A percentile compares a stretch with the other conserved stretches of the same genome.
These are phyloP conservation scores for Irpex rosettiformis DNA, from an alignment of 1,284 basidiomycete genomes.

Conservation along the genomic window DNA sequence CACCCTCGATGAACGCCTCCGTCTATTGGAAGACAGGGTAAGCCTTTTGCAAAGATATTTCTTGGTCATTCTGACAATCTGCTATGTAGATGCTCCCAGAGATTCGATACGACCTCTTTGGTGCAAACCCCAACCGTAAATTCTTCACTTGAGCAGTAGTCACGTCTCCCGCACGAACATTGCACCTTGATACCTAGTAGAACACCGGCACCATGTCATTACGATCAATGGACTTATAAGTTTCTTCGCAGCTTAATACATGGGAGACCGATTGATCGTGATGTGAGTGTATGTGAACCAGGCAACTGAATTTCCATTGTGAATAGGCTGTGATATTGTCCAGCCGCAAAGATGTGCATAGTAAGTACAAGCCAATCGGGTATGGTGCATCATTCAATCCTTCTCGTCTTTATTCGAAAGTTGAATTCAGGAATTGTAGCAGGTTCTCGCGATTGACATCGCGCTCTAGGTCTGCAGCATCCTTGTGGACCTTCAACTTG, in stretches of 20 bases:
- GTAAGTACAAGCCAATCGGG: background rate
- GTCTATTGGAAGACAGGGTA: slow-evolving; percentile 85
- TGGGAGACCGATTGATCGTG: background rate
- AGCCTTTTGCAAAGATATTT: slow-evolving; percentile 24
- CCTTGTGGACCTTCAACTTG: slow-evolving; percentile 57
- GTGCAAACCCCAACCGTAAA: slow-evolving; percentile 82
- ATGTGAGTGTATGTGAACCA: background rate
- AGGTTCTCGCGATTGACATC: slow-evolving; percentile 51
- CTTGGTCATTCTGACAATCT: background rate
- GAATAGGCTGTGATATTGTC: too few species aligned
- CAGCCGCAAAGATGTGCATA: background rate
- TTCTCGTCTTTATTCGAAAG: slow-evolving; percentile 36
- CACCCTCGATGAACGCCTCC: slow-evolving; percentile 85
- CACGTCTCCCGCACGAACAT: background rate
- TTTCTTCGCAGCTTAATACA: background rate
- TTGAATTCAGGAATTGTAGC: slow-evolving; percentile 51
- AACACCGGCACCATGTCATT: background rate
- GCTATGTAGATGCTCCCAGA: slow-evolving; percentile 84
- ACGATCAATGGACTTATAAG: background rate
- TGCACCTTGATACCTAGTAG: background rate
- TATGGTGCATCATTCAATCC: background rate
- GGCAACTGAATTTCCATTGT: background rate
- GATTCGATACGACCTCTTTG: slow-evolving; percentile 83
- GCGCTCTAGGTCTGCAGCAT: slow-evolving; percentile 48
- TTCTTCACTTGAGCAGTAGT: slow-evolving; percentile 57